Base-by-base conservation (phyloP, 1,284 basidiomycete genomes). In the Uromyces viciae-fabae region DNA sequence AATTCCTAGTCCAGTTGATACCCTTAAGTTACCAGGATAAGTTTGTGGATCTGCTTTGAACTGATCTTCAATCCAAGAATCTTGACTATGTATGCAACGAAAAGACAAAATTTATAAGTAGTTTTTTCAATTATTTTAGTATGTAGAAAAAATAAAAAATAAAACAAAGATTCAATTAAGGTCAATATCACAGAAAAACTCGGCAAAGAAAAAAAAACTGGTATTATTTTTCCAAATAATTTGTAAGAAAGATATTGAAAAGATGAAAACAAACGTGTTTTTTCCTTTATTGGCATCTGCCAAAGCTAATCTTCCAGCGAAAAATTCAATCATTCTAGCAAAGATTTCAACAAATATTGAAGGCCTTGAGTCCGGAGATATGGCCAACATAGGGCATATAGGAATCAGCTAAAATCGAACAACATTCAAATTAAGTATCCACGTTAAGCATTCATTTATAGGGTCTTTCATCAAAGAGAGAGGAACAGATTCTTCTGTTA, bases 1-100 rank as follows among this genome's bases (percentile, higher is more conserved):
- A 60, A 84, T 83, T 0, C 83, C 82, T 5, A 85, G 71, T 0
- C 85, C 85, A 0, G 85, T 85, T 1, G 83, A 82, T 71, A 85
- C 82, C 11, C 85, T 81, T 5, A 86, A 78, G 60, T 83, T 84
- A 33, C 83, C 83, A 22, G 83, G 82, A 72, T 85, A 85, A 8
- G 83, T 83, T 49, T 84, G 83, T 33, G 78, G 78, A 68, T 81
- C 78, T 22, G 9, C 8, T 22, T n/a, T 38, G 62, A 62, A 81
- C n/a, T 72, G 31, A 7, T 64, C 71, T 43, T 74, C 69, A 42
- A 25, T 28, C 69, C 58, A 74, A 14, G 68, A 31, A 49, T 81
- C 78, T 68, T 72, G 66, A 49, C 78, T 81, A 43, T 1, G 8
- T 17, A 75, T 2, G 56, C 19, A 15, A 62, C 31, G 28, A n/a